Percentiles rank a stretch among this genome's conserved stretches.
phyloP scores from a whole-genome alignment of 257 asterid genomes.

The Marsdenia floribunda region DNA sequence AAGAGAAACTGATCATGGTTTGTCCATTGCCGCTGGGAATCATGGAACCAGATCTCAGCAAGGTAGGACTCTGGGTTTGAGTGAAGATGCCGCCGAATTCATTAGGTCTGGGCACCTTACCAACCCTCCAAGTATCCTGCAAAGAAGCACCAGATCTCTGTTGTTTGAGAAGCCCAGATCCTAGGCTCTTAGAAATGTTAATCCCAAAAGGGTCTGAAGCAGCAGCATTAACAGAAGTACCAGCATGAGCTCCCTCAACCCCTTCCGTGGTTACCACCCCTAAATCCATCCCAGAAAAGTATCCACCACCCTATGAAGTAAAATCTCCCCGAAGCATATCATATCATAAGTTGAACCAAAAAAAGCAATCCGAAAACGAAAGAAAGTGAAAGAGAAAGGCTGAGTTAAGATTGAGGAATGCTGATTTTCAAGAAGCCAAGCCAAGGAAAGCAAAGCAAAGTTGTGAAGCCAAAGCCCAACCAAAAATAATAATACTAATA shows the following conservation, averaged over 20 bases:
- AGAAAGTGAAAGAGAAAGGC: neutral
- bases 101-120: conserved; percentile 18
- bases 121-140: conserved; percentile 20
- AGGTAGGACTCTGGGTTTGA: conserved; percentile 14
- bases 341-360: conserved; percentile 15
- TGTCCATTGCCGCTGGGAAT: conserved; percentile 20
- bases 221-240: conserved; percentile 1
- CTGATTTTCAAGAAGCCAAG: no score
- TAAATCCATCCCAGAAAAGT: conserved; percentile 23
- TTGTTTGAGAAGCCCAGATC: conserved; percentile 30
- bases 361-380: conserved; percentile 5
- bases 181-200: conserved; percentile 9
- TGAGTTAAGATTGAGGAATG: conserved; percentile 6
- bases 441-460: neutral
- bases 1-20: conserved; percentile 30
- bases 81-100: conserved; percentile 18
- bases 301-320: conserved; percentile 1
- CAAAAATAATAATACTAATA: no score
- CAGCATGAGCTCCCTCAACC: neutral
- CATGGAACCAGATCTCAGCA: conserved; percentile 32
- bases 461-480: neutral
- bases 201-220: conserved; percentile 18
- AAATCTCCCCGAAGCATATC: conserved; percentile 17
- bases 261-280: conserved; percentile 19
- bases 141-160: conserved; percentile 33